Percentiles rank a stretch among this genome's conserved stretches.
phyloP scores from a whole-genome alignment of 2,329 filamentous ascomycete species.

The Diplodia corticola region DNA sequence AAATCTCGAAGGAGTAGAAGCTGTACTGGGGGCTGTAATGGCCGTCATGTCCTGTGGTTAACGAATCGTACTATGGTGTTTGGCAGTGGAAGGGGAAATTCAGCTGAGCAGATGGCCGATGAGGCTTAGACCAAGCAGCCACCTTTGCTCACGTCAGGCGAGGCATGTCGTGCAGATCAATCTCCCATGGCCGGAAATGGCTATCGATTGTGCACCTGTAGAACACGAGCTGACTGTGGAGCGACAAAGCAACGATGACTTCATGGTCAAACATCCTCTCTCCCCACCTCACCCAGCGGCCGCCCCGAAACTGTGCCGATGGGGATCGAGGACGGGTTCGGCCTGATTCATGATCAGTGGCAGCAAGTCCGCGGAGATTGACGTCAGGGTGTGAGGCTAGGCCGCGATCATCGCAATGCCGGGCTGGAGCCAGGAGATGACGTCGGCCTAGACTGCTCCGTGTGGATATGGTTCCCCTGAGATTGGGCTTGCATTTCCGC shows the following conservation, averaged over 20 bases:
- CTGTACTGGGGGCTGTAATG: too few species aligned
- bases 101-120: neutral
- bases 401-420: neutral
- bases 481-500: neutral
- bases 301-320: slow-evolving; percentile 13
- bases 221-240: neutral
- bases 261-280: neutral
- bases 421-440: neutral
- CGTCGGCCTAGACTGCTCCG: neutral
- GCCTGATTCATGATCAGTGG: neutral
- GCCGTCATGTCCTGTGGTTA: neutral
- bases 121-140: neutral
- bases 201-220: neutral
- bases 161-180: neutral
- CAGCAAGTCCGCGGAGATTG: neutral
- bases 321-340: neutral
- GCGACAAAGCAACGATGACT: neutral
- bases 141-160: neutral
- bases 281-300: neutral
- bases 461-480: neutral
- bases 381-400: neutral
- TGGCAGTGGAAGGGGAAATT: neutral
- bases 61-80: neutral
- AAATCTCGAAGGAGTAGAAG: neutral
- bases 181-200: neutral